Evolutionary conservation across 495 filamentous ascomycete genomes (phyloP).

Genomic region (Lophiotrema nucula): DNA sequence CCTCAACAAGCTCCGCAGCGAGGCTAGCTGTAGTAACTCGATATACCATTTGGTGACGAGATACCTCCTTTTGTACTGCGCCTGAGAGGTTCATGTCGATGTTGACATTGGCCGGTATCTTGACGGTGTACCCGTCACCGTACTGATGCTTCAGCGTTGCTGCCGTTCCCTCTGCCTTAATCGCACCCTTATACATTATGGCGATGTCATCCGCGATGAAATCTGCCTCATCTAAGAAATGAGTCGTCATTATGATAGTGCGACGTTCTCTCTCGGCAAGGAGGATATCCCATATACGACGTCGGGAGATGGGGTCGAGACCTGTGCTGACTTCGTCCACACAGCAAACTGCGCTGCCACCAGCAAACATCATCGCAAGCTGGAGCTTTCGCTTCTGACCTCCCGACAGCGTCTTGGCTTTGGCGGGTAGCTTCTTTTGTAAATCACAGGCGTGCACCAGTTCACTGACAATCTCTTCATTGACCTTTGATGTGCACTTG

Average conservation of each 20-base stretch:
- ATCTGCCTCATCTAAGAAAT: conserved; percentile 45
- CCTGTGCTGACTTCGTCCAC: conserved; percentile 85
- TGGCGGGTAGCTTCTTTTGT: conserved; percentile 62
- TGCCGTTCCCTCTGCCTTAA: conserved; percentile 39
- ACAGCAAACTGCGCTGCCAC: conserved; percentile 78
- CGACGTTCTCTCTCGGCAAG: conserved; percentile 72
- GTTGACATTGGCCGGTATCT: conserved; percentile 52
- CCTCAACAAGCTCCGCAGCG: conserved; percentile 62
- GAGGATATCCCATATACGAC: conserved; percentile 89
- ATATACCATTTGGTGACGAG: conserved; percentile 69
- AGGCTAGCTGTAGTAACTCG: conserved; percentile 60
- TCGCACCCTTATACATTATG: conserved; percentile 42
- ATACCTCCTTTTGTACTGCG: conserved; percentile 55
- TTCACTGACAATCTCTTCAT: conserved; percentile 52
- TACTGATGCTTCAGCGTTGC: conserved; percentile 39
- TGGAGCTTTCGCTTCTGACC: conserved; percentile 89
- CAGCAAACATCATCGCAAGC: conserved; percentile 87
- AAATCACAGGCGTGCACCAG: conserved; percentile 70
- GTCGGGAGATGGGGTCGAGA: conserved; percentile 73
- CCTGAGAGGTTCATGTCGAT: conserved; percentile 28
- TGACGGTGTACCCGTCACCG: conserved; percentile 65
- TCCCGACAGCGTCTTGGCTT: conserved; percentile 71
- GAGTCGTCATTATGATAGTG: conserved; percentile 82
- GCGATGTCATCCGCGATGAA: conserved; percentile 42
- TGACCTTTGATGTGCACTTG: conserved; percentile 54